These are phyloP conservation scores for Phytophthora constricta DNA, from an alignment of 352 stramenopile species.

Conservation along the genomic window DNA sequence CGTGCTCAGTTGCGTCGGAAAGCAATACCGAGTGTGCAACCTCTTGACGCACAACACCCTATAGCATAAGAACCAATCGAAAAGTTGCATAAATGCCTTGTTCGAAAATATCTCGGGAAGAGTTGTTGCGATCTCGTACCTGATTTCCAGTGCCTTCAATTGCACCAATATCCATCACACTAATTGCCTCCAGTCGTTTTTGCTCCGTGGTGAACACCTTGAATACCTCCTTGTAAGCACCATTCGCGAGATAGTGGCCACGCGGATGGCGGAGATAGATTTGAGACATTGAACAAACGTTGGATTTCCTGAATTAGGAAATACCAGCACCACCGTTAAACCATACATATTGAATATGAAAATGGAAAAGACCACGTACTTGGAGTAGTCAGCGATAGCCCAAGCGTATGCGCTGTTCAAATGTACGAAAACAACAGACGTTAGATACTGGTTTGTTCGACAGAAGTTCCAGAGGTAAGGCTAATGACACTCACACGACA, in stretches of 20 bases:
- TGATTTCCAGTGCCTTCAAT: constrained; percentile 91
- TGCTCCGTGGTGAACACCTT: constrained; percentile 76
- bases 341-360: neutral
- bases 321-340: constrained; percentile 14
- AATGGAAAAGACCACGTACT: constrained; percentile 33
- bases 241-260: constrained; percentile 81
- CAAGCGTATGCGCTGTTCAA: constrained; percentile 55
- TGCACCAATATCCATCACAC: constrained; percentile 93
- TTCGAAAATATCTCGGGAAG: neutral
- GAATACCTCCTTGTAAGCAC: constrained; percentile 91
- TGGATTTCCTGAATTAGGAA: constrained; percentile 42
- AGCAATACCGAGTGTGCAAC: constrained; percentile 94
- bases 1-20: constrained; percentile 84
- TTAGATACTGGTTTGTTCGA: neutral
- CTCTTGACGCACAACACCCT: constrained; percentile 92
- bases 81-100: neutral
- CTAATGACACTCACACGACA: constrained; percentile 44
- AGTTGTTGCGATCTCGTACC: constrained; percentile 37
- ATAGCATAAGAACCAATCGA: neutral
- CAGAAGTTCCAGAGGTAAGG: neutral
- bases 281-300: constrained; percentile 45
- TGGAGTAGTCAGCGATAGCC: constrained; percentile 57
- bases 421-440: neutral
- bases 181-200: constrained; percentile 77
- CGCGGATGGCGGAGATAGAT: constrained; percentile 64